A percentile compares a stretch with the other conserved stretches of the same genome.
Evolutionary conservation across 805 yeast genomes (phyloP).

Genomic region (Metschnikowia borealis): DNA sequence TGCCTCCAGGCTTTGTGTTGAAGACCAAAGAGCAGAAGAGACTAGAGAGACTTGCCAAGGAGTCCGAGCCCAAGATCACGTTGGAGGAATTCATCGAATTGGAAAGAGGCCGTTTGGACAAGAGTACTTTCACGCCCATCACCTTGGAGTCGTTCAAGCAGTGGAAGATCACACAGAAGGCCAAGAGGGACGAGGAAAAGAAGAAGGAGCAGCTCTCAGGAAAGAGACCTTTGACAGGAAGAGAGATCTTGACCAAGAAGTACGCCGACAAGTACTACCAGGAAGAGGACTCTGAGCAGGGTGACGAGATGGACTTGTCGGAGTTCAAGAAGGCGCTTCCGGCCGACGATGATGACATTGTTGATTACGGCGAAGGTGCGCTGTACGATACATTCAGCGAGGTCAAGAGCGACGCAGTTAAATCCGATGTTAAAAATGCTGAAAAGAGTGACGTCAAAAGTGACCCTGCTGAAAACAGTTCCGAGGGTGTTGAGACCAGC

Average conservation of each 20-base stretch:
- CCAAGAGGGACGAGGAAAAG: conserved; percentile 45
- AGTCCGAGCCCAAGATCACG: conserved; percentile 82
- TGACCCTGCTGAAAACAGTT: not conserved
- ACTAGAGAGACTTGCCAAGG: conserved; percentile 79
- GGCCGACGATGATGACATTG: conserved; percentile 46
- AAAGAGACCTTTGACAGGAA: conserved; percentile 58
- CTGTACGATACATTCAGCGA: conserved; percentile 13
- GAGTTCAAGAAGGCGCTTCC: conserved; percentile 54
- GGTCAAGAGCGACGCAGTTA: conserved; percentile 2
- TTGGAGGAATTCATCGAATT: conserved; percentile 94
- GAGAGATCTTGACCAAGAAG: conserved; percentile 61
- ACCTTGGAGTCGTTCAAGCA: conserved; percentile 71
- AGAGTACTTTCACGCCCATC: conserved; percentile 75
- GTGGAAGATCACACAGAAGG: conserved; percentile 76
- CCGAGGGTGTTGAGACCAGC: conserved; percentile 2
- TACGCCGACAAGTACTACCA: conserved; percentile 52
- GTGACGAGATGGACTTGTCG: conserved; percentile 54
- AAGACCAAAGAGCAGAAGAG: conserved; percentile 96
- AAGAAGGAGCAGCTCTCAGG: conserved; percentile 31
- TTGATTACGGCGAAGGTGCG: conserved; percentile 67
- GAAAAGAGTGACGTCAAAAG: not conserved
- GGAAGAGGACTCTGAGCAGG: conserved; percentile 49
- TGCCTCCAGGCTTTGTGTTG: conserved; percentile 94
- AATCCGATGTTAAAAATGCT: not conserved
- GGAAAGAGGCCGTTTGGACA: conserved; percentile 82